Percentiles rank a stretch among this genome's conserved stretches.
Evolutionary conservation across 768 basidiomycete species (phyloP).

Genomic region (Neoboletus brunneissimus): DNA sequence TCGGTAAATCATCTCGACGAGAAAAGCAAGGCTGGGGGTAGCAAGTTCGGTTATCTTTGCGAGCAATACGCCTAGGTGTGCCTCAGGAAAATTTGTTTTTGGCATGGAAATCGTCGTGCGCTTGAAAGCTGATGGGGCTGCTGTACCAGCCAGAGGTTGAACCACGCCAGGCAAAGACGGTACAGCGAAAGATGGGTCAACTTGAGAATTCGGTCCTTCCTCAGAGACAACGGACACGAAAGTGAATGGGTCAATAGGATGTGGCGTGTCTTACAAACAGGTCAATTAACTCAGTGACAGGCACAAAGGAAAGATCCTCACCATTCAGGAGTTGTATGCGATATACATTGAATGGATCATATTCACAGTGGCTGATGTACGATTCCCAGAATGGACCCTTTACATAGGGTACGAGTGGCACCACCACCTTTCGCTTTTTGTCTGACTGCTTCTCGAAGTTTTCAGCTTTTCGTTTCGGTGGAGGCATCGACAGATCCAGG

Average conservation of each 20-base stretch:
- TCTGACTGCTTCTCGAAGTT: constrained; percentile 41
- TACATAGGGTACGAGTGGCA: constrained; percentile 74
- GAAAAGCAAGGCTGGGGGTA: constrained; percentile 58
- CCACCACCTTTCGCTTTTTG: constrained; percentile 75
- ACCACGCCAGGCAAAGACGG: constrained; percentile 44
- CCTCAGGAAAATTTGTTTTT: constrained; percentile 68
- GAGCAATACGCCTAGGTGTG: constrained; percentile 56
- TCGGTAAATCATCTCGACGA: constrained; percentile 72
- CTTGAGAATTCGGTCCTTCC: constrained; percentile 24
- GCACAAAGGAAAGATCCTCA: constrained; percentile 31
- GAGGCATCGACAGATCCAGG: constrained; percentile 34
- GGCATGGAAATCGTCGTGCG: constrained; percentile 30
- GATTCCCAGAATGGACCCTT: constrained; percentile 85
- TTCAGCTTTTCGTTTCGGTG: constrained; percentile 67
- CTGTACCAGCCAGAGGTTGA: constrained; percentile 16
- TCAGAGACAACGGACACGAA: constrained; percentile 55
- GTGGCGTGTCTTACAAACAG: constrained; percentile 56
- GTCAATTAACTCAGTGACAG: constrained; percentile 3
- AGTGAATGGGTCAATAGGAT: constrained; percentile 75
- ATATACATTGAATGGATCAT: constrained; percentile 70
- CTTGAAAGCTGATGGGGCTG: constrained; percentile 25
- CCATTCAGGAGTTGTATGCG: constrained; percentile 85
- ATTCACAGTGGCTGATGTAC: constrained; percentile 59
- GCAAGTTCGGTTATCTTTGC: constrained; percentile 60
- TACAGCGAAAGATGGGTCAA: constrained; percentile 42